A percentile compares a stretch with the other conserved stretches of the same genome.
Evolutionary conservation across 208 protist species (phyloP).

Genomic region (Leishmania tropica): DNA sequence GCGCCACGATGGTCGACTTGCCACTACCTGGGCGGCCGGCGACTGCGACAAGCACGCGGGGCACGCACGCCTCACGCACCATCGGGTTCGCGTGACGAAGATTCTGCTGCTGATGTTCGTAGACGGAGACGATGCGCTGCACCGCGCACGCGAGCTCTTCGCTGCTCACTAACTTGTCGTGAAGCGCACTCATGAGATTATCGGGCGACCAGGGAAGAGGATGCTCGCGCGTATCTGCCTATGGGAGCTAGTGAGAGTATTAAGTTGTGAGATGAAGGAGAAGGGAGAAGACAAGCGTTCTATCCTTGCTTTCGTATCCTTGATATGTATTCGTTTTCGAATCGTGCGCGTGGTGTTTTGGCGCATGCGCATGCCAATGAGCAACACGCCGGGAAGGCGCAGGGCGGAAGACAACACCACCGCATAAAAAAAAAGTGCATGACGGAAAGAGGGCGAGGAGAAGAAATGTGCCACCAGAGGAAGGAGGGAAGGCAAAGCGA

Average conservation of each 20-base stretch:
- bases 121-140: conserved; percentile 20
- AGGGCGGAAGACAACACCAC: not conserved
- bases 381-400: not conserved
- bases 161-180: conserved; percentile 6
- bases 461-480: not conserved
- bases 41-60: conserved; percentile 69
- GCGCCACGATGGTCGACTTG: conserved; percentile 57
- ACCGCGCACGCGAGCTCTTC: conserved; percentile 24
- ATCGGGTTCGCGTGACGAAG: conserved; percentile 24
- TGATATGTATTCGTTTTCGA: not conserved
- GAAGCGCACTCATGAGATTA: conserved; percentile 11
- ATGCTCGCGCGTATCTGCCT: not conserved
- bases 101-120: conserved; percentile 25
- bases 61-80: conserved; percentile 24
- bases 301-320: not conserved
- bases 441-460: conserved; percentile 1
- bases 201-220: not conserved
- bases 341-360: not conserved
- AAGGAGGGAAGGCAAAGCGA: not conserved
- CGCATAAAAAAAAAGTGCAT: conserved; percentile 7
- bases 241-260: not conserved
- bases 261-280: not conserved
- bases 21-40: conserved; percentile 77
- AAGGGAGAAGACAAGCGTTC: conserved; percentile 12
- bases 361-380: not conserved